These are phyloP conservation scores for Stenocarpella maydis DNA, from an alignment of 2,329 filamentous ascomycete species.

Conservation along the genomic window DNA sequence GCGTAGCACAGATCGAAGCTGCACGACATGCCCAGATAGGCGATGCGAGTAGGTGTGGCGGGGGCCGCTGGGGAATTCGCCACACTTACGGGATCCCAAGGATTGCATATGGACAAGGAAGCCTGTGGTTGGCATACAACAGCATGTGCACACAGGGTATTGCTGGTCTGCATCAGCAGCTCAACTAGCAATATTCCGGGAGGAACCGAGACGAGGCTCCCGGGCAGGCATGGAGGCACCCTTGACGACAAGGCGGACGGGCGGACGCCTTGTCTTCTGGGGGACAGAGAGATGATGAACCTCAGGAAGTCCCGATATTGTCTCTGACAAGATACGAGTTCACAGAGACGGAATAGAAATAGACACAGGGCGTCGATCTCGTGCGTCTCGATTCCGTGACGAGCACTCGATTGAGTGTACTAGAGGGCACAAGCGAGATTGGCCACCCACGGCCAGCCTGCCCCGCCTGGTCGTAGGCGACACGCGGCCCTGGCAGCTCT, in stretches of 20 bases:
- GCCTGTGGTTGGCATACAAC: background rate
- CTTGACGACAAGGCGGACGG: background rate
- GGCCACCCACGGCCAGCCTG: background rate
- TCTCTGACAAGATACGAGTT: conserved; percentile 7
- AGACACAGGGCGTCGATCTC: conserved; percentile 14
- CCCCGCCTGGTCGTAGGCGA: background rate
- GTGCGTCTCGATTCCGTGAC: background rate
- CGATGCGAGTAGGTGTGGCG: background rate
- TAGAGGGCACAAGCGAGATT: conserved; percentile 7
- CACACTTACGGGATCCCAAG: background rate
- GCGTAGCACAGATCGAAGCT: background rate
- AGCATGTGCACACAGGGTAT: too few species aligned
- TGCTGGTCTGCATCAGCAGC: background rate
- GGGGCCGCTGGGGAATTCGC: too few species aligned
- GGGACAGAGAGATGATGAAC: background rate
- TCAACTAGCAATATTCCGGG: too few species aligned
- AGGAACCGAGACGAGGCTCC: background rate
- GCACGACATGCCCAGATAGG: background rate
- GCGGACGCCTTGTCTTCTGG: conserved; percentile 15
- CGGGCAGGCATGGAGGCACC: background rate
- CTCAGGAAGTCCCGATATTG: conserved; percentile 11
- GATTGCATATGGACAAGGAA: too few species aligned
- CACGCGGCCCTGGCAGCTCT: background rate
- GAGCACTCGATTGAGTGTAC: background rate
- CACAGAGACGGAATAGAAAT: conserved; percentile 6